phyloP scores from a whole-genome alignment of 345 rosid species.

The Camelina hispida region DNA sequence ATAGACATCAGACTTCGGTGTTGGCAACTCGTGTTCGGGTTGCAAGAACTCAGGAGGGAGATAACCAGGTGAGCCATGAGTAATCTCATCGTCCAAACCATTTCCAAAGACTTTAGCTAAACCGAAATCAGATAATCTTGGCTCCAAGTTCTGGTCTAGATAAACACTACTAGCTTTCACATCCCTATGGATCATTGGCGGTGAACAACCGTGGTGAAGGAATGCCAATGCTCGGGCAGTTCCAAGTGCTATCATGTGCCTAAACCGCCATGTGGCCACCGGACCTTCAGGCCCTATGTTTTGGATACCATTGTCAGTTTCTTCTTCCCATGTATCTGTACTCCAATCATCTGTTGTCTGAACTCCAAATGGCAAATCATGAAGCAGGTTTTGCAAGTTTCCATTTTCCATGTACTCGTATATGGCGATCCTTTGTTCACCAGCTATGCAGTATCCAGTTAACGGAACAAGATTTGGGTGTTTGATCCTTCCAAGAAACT shows the following conservation, averaged over 20 bases:
- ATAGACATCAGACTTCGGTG: constrained; percentile 85
- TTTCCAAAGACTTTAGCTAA: constrained; percentile 82
- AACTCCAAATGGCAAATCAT: constrained; percentile 85
- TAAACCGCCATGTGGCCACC: constrained; percentile 76
- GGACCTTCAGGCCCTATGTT: constrained; percentile 66
- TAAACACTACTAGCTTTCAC: constrained; percentile 91
- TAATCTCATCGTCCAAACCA: constrained; percentile 70
- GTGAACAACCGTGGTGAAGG: constrained; percentile 95
- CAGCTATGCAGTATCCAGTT: constrained; percentile 89
- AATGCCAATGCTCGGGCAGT: constrained; percentile 91
- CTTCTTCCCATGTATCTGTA: constrained; percentile 85
- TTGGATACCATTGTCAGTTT: constrained; percentile 62
- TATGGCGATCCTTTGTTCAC: constrained; percentile 93
- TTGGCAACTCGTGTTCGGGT: constrained; percentile 60
- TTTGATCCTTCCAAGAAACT: constrained; percentile 84
- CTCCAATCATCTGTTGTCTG: constrained; percentile 88
- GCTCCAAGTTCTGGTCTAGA: constrained; percentile 80
- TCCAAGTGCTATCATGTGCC: constrained; percentile 88
- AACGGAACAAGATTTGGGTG: constrained; percentile 92
- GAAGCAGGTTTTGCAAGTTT: constrained; percentile 86
- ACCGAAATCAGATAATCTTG: constrained; percentile 90
- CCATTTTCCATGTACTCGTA: constrained; percentile 98
- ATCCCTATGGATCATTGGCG: constrained; percentile 83
- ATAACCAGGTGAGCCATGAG: constrained; percentile 78
- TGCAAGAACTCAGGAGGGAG: constrained; percentile 79